Percentiles rank a stretch among this genome's conserved stretches.
Evolutionary conservation across 306 rosid genomes (phyloP).

Genomic region (Ceratonia siliqua): DNA sequence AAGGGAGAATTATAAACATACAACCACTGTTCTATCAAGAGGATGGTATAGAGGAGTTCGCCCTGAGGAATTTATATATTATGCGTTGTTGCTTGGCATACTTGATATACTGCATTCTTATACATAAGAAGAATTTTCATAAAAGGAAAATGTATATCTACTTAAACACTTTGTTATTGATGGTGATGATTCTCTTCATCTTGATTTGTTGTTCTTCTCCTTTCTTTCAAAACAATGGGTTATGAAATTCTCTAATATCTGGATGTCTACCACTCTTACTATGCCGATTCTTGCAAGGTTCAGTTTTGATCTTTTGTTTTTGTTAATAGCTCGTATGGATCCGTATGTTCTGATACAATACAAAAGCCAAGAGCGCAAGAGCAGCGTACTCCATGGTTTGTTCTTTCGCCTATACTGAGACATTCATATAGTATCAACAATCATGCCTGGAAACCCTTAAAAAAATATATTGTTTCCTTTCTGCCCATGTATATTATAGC

Average conservation of each 20-base stretch:
- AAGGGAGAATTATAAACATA: too few species aligned
- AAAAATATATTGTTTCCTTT: not conserved
- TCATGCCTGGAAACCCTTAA: not conserved
- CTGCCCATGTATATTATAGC: not conserved
- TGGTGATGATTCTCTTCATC: too few species aligned
- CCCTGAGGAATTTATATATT: not conserved
- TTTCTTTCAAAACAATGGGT: not conserved
- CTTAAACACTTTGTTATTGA: not conserved
- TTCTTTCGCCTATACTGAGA: not conserved
- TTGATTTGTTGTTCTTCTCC: not conserved
- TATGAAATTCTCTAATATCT: not conserved
- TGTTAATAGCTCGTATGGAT: slow-evolving; percentile 58
- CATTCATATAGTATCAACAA: not conserved
- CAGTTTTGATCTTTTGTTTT: not conserved
- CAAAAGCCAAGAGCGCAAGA: slow-evolving; percentile 75
- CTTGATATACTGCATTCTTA: too few species aligned
- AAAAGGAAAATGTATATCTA: too few species aligned
- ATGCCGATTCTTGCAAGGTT: not conserved
- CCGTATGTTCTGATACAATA: slow-evolving; percentile 76
- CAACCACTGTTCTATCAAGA: not conserved
- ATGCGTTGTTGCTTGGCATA: too few species aligned
- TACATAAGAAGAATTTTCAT: too few species aligned
- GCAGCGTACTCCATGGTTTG: slow-evolving; percentile 69
- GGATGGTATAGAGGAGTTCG: not conserved
- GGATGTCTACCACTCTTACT: not conserved